Evolutionary conservation across 2,329 filamentous ascomycete genomes (phyloP).

Genomic region (Hymenoscyphus fructigenus): DNA sequence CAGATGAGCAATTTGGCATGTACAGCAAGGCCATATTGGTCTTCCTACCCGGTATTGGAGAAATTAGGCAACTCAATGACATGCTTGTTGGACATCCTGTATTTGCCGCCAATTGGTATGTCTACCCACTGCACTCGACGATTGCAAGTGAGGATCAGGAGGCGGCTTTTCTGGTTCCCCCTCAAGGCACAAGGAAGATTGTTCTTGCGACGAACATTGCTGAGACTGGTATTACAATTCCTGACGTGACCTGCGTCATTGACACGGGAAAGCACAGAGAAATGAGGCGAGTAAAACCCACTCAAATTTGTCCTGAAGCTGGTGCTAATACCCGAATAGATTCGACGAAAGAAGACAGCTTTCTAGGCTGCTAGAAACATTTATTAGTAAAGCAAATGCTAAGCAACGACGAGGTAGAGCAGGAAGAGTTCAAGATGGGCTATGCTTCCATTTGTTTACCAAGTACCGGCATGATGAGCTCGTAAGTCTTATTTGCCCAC

Average conservation of each 20-base stretch:
- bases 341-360: constrained; percentile 93
- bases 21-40: constrained; percentile 93
- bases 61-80: constrained; percentile 87
- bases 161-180: constrained; percentile 83
- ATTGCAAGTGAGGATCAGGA: constrained; percentile 97
- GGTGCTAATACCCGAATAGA: constrained; percentile 14
- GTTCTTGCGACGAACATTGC: constrained; percentile 97
- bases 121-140: constrained; percentile 89
- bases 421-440: constrained; percentile 88
- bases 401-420: constrained; percentile 93
- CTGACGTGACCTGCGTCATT: constrained; percentile 94
- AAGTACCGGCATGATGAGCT: constrained; percentile 80
- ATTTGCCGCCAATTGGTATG: constrained; percentile 76
- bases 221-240: constrained; percentile 97
- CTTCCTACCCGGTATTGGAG: constrained; percentile 91
- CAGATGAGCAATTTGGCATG: constrained; percentile 59
- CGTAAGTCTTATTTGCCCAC: constrained; percentile 23
- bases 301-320: not conserved
- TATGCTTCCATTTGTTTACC: constrained; percentile 96
- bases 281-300: constrained; percentile 59
- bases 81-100: constrained; percentile 73
- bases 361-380: constrained; percentile 87
- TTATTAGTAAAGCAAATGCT: constrained; percentile 92
- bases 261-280: constrained; percentile 97
- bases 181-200: constrained; percentile 81